Evolutionary conservation across 441 rosid genomes (phyloP).

Genomic region (Francoa sonchifolia): DNA sequence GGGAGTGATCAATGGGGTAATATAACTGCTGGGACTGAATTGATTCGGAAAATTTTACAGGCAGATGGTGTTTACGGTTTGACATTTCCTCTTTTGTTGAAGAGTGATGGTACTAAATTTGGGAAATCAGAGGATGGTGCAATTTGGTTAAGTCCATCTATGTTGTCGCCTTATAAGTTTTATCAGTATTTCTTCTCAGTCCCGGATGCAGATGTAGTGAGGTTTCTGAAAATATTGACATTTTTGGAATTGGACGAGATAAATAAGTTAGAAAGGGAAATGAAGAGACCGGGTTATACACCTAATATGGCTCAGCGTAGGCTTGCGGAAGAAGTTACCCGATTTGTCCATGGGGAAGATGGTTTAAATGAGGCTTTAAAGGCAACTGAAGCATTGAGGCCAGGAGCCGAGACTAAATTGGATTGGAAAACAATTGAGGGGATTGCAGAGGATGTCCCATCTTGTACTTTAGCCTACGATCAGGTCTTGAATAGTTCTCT

Average conservation of each 20-base stretch:
- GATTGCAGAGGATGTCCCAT: constrained; percentile 83
- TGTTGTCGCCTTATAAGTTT: constrained; percentile 79
- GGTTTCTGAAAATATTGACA: constrained; percentile 66
- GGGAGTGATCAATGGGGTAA: constrained; percentile 99
- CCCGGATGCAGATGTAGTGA: constrained; percentile 66
- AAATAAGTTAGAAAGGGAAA: constrained; percentile 44
- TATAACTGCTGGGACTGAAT: constrained; percentile 84
- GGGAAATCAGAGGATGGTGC: constrained; percentile 98
- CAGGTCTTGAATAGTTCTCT: constrained; percentile 42
- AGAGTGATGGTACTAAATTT: constrained; percentile 82
- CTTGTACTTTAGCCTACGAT: constrained; percentile 50
- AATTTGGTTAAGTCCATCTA: constrained; percentile 66
- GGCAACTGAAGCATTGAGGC: constrained; percentile 85
- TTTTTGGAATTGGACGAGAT: constrained; percentile 64
- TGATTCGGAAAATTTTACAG: constrained; percentile 65
- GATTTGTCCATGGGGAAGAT: constrained; percentile 84
- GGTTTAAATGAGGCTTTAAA: constrained; percentile 76
- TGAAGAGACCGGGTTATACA: constrained; percentile 56
- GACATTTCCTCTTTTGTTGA: constrained; percentile 79
- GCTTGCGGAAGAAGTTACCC: constrained; percentile 91
- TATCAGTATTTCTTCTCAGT: constrained; percentile 91
- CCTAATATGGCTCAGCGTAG: constrained; percentile 62
- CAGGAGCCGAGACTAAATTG: constrained; percentile 81
- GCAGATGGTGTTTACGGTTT: constrained; percentile 65
- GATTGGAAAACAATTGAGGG: constrained; percentile 84